A percentile compares a stretch with the other conserved stretches of the same genome.
phyloP scores from a whole-genome alignment of 257 asterid genomes.

The Capsicum baccatum region DNA sequence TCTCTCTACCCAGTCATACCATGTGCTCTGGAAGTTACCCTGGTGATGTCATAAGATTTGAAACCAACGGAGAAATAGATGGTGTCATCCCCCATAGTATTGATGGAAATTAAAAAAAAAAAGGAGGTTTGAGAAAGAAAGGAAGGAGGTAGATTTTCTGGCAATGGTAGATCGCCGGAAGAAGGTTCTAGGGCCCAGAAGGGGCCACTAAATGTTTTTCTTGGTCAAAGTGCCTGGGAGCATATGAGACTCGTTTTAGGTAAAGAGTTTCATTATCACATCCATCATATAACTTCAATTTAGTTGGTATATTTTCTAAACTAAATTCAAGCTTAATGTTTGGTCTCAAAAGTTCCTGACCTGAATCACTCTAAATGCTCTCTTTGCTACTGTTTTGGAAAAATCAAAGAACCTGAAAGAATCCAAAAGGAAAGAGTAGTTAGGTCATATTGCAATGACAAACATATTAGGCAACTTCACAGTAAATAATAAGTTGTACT shows the following conservation, averaged over 20 bases:
- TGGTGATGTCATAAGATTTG: not conserved
- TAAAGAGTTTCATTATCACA: too few relatives aligned
- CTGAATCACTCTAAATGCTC: conserved; percentile 84
- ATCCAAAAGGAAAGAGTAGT: conserved; percentile 29
- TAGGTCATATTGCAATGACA: not conserved
- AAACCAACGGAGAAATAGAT: not conserved
- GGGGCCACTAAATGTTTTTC: too few relatives aligned
- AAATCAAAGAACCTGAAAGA: conserved; percentile 82
- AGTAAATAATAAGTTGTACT: conserved; percentile 48
- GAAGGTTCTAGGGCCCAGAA: too few relatives aligned
- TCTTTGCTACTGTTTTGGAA: conserved; percentile 75
- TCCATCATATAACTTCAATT: too few relatives aligned
- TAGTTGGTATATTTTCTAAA: not conserved
- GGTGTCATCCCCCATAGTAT: too few relatives aligned
- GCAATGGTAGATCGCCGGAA: too few relatives aligned
- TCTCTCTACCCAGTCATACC: not conserved
- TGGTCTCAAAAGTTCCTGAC: conserved; percentile 40
- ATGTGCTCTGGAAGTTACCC: not conserved
- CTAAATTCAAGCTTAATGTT: conserved; percentile 28
- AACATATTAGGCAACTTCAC: conserved; percentile 32
- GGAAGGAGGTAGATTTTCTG: too few relatives aligned
- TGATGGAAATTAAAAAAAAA: too few relatives aligned
- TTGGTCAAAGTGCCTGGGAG: too few relatives aligned
- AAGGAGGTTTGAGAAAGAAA: too few relatives aligned
- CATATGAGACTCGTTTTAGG: too few relatives aligned